Percentiles rank a stretch among this genome's conserved stretches.
phyloP scores from a whole-genome alignment of 805 yeast genomes.

The Saturnispora quitensis region DNA sequence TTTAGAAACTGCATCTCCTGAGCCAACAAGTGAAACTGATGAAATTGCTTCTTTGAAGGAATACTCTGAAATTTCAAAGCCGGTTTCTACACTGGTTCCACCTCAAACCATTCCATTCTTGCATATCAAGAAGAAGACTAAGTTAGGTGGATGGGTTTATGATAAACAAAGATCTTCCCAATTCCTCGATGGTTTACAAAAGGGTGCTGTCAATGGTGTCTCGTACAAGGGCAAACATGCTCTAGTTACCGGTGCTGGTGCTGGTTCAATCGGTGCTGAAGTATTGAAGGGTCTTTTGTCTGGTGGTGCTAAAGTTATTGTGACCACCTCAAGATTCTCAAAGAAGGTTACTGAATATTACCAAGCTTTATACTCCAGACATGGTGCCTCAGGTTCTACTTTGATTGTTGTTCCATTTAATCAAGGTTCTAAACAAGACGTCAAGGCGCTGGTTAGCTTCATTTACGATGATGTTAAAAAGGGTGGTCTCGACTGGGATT shows the following conservation, averaged over 20 bases:
- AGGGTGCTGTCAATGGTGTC: slow-evolving; percentile 90
- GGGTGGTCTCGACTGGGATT: slow-evolving; percentile 96
- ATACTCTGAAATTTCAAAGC: slow-evolving; percentile 56
- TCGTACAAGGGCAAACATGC: slow-evolving; percentile 84
- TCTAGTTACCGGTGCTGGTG: slow-evolving; percentile 96
- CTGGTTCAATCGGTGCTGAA: slow-evolving; percentile 98
- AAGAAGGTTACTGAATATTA: slow-evolving; percentile 92
- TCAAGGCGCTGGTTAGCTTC: slow-evolving; percentile 72
- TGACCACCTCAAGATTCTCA: slow-evolving; percentile 92
- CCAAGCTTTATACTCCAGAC: slow-evolving; percentile 86
- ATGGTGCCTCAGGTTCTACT: slow-evolving; percentile 87
- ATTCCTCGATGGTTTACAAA: slow-evolving; percentile 85
- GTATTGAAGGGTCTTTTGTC: slow-evolving; percentile 86
- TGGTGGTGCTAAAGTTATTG: slow-evolving; percentile 97
- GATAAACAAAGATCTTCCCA: slow-evolving; percentile 67
- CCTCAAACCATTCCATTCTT: slow-evolving; percentile 89
- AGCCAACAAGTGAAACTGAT: slow-evolving; percentile 43
- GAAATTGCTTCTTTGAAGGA: slow-evolving; percentile 83
- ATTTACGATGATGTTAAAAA: slow-evolving; percentile 76
- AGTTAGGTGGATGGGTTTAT: slow-evolving; percentile 73
- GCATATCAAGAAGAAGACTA: slow-evolving; percentile 74
- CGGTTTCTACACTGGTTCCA: slow-evolving; percentile 66
- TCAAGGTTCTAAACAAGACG: slow-evolving; percentile 95
- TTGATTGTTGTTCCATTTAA: slow-evolving; percentile 96
- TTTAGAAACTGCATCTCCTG: slow-evolving; percentile 32